A percentile compares a stretch with the other conserved stretches of the same genome.
phyloP scores from a whole-genome alignment of 306 rosid species.

The Vigna nakashimae region DNA sequence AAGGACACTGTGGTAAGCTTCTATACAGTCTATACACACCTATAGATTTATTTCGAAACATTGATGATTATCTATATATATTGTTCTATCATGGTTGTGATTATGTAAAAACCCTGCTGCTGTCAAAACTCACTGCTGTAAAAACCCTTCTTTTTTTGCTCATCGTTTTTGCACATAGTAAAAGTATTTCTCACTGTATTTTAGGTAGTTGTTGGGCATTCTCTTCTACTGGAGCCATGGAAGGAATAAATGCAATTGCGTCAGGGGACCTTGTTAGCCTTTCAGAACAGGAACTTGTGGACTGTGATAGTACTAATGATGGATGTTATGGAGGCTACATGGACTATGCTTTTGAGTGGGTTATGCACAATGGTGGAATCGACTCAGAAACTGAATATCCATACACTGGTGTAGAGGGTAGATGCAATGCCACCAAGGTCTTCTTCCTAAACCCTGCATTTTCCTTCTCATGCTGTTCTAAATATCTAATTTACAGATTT shows the following conservation, averaged over 20 bases:
- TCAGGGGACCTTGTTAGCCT: constrained; percentile 71
- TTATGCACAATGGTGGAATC: constrained; percentile 75
- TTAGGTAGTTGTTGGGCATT: constrained; percentile 94
- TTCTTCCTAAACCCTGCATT: neutral
- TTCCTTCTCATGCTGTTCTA: neutral
- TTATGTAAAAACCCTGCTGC: neutral
- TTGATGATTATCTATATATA: neutral
- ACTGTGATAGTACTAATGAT: constrained; percentile 67
- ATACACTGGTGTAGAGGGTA: constrained; percentile 60
- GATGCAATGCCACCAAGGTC: constrained; percentile 70
- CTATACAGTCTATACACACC: neutral
- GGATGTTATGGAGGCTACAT: constrained; percentile 83
- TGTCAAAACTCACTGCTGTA: neutral
- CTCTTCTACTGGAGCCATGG: constrained; percentile 75
- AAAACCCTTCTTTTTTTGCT: neutral
- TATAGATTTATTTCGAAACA: neutral
- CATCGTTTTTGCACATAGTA: constrained; percentile 1
- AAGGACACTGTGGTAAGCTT: constrained; percentile 69
- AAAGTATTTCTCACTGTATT: neutral
- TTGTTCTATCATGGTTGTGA: neutral
- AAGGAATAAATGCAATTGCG: constrained; percentile 77
- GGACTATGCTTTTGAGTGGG: constrained; percentile 90
- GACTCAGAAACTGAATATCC: constrained; percentile 71
- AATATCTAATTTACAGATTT: neutral
- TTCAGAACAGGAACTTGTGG: constrained; percentile 83